A percentile compares a stretch with the other conserved stretches of the same genome.
phyloP scores from a whole-genome alignment of 2,329 filamentous ascomycete species.

The Allantophomopsis cytisporea region DNA sequence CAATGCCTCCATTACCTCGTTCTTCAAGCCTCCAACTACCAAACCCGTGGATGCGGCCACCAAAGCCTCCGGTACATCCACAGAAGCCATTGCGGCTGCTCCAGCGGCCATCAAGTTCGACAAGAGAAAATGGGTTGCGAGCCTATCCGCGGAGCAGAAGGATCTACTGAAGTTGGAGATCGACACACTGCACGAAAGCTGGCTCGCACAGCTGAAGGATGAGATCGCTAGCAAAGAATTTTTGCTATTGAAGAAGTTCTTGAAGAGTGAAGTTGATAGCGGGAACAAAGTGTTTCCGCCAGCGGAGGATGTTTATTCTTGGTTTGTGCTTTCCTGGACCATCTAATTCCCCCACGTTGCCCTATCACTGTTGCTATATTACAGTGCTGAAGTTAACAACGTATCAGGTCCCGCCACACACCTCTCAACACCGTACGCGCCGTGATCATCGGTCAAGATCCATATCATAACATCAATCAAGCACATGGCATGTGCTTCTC shows the following conservation, averaged over 20 bases:
- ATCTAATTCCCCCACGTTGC: background rate
- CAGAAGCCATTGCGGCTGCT: slow-evolving; percentile 7
- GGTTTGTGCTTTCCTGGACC: slow-evolving; percentile 38
- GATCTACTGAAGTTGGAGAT: slow-evolving; percentile 80
- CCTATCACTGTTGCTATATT: slow-evolving; percentile 4
- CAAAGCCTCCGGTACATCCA: slow-evolving; percentile 29
- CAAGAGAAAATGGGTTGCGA: slow-evolving; percentile 80
- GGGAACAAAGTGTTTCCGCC: slow-evolving; percentile 81
- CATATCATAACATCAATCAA: slow-evolving; percentile 92
- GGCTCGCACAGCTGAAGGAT: slow-evolving; percentile 80
- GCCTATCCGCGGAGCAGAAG: slow-evolving; percentile 69
- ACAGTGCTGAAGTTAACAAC: slow-evolving; percentile 3
- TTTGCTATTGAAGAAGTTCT: slow-evolving; percentile 74
- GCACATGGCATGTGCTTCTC: slow-evolving; percentile 95
- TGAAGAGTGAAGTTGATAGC: slow-evolving; percentile 61
- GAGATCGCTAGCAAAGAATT: slow-evolving; percentile 72
- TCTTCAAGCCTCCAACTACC: slow-evolving; percentile 54
- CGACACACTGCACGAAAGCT: slow-evolving; percentile 80
- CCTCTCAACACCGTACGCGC: slow-evolving; percentile 80
- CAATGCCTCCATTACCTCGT: slow-evolving; percentile 74
- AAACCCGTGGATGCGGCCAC: slow-evolving; percentile 8
- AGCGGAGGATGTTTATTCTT: slow-evolving; percentile 81
- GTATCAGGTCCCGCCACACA: slow-evolving; percentile 81
- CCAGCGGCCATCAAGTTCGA: slow-evolving; percentile 47
- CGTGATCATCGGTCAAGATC: slow-evolving; percentile 91